These are phyloP conservation scores for Gynandropsis gynandra DNA, from an alignment of 345 rosid genomes.

Conservation along the genomic window DNA sequence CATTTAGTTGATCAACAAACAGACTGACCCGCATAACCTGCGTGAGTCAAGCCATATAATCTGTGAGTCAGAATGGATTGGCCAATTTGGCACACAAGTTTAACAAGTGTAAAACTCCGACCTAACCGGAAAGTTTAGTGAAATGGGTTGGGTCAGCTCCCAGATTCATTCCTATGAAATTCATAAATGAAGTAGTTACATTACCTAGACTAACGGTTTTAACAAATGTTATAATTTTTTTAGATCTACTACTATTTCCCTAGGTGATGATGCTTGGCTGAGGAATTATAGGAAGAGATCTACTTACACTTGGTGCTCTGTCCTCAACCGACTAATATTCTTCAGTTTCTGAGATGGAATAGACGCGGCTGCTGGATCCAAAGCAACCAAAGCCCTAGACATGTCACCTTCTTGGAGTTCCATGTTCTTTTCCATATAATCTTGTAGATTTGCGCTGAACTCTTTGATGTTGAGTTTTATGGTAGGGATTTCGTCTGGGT, in stretches of 20 bases:
- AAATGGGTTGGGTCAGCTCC: no score
- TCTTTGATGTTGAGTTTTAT: conserved; percentile 57
- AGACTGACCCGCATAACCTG: no score
- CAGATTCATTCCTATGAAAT: no score
- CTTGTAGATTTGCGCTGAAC: conserved; percentile 50
- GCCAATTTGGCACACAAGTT: no score
- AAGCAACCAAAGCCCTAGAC: conserved; percentile 82
- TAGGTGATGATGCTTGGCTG: conserved; percentile 5
- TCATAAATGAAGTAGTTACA: no score
- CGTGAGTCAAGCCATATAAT: no score
- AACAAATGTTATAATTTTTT: neutral
- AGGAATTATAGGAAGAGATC: conserved; percentile 15
- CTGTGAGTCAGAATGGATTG: no score
- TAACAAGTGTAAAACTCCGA: no score
- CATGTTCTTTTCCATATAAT: conserved; percentile 53
- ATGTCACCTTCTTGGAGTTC: conserved; percentile 69
- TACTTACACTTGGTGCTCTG: conserved; percentile 97
- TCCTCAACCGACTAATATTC: conserved; percentile 69
- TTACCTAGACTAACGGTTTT: no score
- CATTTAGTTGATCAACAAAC: no score
- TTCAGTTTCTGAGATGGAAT: conserved; percentile 72
- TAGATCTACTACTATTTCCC: neutral
- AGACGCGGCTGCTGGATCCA: conserved; percentile 51
- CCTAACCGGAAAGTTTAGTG: no score
- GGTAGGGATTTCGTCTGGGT: conserved; percentile 73